Conservation (phyloP, 1,284 basidiomycete genomes). For the Irpex sp. region DNA sequence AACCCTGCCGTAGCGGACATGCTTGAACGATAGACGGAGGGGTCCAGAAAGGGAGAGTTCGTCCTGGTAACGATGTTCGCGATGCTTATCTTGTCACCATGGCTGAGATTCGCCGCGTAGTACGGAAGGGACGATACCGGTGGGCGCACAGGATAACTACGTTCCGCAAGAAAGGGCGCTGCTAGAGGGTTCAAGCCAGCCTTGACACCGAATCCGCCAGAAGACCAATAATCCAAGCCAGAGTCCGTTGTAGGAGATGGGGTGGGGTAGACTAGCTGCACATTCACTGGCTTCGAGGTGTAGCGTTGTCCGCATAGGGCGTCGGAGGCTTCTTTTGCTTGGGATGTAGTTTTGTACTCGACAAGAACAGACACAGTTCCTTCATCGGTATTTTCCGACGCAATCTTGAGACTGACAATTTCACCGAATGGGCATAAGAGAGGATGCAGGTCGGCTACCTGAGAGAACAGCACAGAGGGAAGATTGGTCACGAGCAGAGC, state of each 20-base stretch:
- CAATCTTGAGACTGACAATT: constrained; percentile 53
- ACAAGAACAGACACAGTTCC: constrained; percentile 53
- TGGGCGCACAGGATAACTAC: neutral
- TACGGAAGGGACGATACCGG: neutral
- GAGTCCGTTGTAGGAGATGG: constrained; percentile 6
- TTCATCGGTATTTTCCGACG: constrained; percentile 32
- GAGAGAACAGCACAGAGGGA: constrained; percentile 62
- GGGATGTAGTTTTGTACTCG: constrained; percentile 50
- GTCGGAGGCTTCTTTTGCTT: constrained; percentile 61
- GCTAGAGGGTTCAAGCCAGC: constrained; percentile 31
- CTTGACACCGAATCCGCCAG: constrained; percentile 18
- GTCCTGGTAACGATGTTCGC: neutral
- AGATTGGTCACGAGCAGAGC: constrained; percentile 63
- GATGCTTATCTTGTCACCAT: neutral
- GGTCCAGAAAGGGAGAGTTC: constrained; percentile 11
- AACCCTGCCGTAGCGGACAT: neutral
- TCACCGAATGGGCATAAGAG: constrained; percentile 68
- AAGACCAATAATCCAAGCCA: constrained; percentile 11
- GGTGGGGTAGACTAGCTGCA: constrained; percentile 38
- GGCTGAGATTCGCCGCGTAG: neutral
- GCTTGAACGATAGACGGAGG: constrained; percentile 11
- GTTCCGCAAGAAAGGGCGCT: constrained; percentile 24
- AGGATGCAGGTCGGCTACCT: constrained; percentile 63
- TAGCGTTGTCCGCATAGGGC: constrained; percentile 59
- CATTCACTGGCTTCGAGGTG: constrained; percentile 44